Conservation (phyloP, 2,329 filamentous ascomycete species). For the Tolypocladium tundrense region DNA sequence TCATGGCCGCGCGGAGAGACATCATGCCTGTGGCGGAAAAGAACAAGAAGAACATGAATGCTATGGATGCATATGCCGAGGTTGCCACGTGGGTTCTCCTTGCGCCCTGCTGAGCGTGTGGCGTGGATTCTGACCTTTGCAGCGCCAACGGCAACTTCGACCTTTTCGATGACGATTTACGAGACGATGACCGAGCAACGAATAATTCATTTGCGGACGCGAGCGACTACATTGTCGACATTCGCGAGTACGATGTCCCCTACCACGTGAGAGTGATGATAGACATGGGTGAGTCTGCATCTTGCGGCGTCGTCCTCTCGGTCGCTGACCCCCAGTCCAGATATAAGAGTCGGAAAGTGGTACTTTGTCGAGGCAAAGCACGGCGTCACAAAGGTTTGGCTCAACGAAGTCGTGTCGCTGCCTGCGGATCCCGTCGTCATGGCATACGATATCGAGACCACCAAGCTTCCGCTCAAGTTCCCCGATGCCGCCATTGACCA, state of each 20-base stretch:
- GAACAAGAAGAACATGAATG: conserved; percentile 92
- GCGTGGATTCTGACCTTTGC: conserved; percentile 7
- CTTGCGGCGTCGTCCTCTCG: background rate
- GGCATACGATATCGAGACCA: conserved; percentile 98
- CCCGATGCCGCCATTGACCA: conserved; percentile 91
- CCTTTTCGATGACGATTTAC: conserved; percentile 85
- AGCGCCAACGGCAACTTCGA: conserved; percentile 78
- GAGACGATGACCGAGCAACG: conserved; percentile 69
- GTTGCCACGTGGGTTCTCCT: conserved; percentile 64
- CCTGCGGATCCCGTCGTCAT: conserved; percentile 95
- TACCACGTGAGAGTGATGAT: conserved; percentile 99
- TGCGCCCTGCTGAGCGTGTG: background rate
- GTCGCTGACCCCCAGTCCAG: conserved; percentile 33
- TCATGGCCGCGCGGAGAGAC: conserved; percentile 73
- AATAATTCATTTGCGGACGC: conserved; percentile 72
- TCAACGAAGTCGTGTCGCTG: conserved; percentile 77
- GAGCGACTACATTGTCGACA: conserved; percentile 96
- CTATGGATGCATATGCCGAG: conserved; percentile 97
- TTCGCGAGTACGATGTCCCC: conserved; percentile 97
- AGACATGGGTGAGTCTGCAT: conserved; percentile 55
- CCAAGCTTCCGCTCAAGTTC: conserved; percentile 91
- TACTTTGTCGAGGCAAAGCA: conserved; percentile 94
- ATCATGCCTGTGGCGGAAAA: conserved; percentile 89
- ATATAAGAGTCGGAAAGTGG: conserved; percentile 94
- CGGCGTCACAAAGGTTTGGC: conserved; percentile 70